These are phyloP conservation scores for Paralagenidium karlingii DNA, from an alignment of 352 stramenopile species.

Conservation along the genomic window DNA sequence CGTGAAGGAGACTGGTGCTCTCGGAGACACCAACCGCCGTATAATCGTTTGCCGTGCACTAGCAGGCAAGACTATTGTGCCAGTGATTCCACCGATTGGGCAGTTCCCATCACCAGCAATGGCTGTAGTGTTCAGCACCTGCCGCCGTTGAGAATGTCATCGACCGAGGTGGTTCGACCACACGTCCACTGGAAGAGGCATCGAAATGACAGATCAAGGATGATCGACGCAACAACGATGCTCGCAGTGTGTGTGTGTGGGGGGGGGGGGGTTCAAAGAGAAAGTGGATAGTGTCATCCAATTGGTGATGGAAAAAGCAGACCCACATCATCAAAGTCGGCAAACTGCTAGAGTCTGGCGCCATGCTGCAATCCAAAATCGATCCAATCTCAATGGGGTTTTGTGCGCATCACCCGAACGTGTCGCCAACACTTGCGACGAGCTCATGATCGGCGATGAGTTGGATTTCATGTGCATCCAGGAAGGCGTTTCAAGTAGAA, in stretches of 20 bases:
- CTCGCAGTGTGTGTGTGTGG: constrained; percentile 84
- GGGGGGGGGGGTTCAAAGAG: too few species aligned
- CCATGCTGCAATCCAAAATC: constrained; percentile 69
- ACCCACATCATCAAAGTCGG: constrained; percentile 87
- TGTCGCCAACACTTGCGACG: constrained; percentile 47
- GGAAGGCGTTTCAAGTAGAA: constrained; percentile 64
- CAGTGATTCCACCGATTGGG: constrained; percentile 81
- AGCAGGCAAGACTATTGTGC: constrained; percentile 92
- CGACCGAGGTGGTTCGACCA: constrained; percentile 54
- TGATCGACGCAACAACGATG: constrained; percentile 75
- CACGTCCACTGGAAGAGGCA: constrained; percentile 53
- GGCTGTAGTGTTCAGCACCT: constrained; percentile 92
- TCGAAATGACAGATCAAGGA: constrained; percentile 54
- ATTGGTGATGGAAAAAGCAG: constrained; percentile 38
- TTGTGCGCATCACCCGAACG: constrained; percentile 88
- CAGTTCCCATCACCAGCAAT: constrained; percentile 95
- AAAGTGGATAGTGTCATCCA: constrained; percentile 66
- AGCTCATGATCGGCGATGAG: constrained; percentile 51
- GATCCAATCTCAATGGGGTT: constrained; percentile 75
- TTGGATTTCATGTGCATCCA: constrained; percentile 73
- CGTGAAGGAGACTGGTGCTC: constrained; percentile 90
- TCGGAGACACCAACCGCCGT: constrained; percentile 76
- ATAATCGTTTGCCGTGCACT: constrained; percentile 96
- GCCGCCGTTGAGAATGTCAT: constrained; percentile 52
- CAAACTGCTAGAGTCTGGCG: constrained; percentile 93